phyloP scores from a whole-genome alignment of 495 filamentous ascomycete species.

The Physcia stellaris region DNA sequence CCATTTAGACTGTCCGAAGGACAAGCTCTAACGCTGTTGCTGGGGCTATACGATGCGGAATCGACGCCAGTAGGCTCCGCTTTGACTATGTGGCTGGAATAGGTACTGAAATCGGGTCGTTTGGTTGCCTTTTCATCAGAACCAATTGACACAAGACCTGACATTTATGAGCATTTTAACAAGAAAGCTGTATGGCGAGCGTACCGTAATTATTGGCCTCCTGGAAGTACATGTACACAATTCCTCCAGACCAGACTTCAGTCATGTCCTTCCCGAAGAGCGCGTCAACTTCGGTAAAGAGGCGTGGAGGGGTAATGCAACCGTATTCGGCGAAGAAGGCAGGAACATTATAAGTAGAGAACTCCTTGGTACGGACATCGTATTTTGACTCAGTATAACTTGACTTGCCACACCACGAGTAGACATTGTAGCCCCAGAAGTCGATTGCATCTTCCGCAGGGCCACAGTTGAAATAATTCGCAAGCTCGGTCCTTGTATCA shows the following conservation, averaged over 20 bases:
- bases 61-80: slow-evolving; percentile 52
- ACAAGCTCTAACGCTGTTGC: slow-evolving; percentile 62
- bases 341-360: slow-evolving; percentile 74
- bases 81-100: slow-evolving; percentile 55
- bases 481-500: slow-evolving; percentile 62
- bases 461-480: slow-evolving; percentile 88
- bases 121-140: slow-evolving; percentile 43
- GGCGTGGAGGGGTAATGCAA: slow-evolving; percentile 68
- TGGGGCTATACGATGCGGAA: slow-evolving; percentile 56
- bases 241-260: slow-evolving; percentile 77
- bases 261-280: slow-evolving; percentile 75
- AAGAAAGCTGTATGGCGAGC: slow-evolving; percentile 8
- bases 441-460: slow-evolving; percentile 53
- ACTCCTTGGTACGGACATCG: slow-evolving; percentile 65
- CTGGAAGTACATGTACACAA: slow-evolving; percentile 96
- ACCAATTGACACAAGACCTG: slow-evolving; percentile 52
- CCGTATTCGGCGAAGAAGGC: slow-evolving; percentile 98
- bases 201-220: slow-evolving; percentile 80
- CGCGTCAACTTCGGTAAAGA: slow-evolving; percentile 74
- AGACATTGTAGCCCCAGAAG: slow-evolving; percentile 99
- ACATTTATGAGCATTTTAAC: background rate
- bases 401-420: slow-evolving; percentile 89
- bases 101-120: slow-evolving; percentile 59
- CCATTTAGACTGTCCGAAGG: slow-evolving; percentile 46
- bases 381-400: slow-evolving; percentile 62